Evolutionary conservation across 2,329 filamentous ascomycete species (phyloP), one percentile per base, ranked within the genome.

Genomic region (Paracorniculantispora psalliotae): DNA sequence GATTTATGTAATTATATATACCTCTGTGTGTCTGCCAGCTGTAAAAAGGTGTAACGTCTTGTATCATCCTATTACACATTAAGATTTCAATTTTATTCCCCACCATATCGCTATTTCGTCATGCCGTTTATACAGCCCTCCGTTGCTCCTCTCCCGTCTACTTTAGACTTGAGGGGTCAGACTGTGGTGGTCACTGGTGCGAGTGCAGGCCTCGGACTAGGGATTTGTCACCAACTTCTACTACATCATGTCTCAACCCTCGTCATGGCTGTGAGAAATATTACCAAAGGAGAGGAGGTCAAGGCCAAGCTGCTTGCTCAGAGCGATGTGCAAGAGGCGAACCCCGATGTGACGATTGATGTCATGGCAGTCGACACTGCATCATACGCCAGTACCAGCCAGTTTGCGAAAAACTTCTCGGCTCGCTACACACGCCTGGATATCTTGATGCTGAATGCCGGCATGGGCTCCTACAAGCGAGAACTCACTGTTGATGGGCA

Each of bases 151-250:
- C 33, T 37, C 17, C 33, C 33, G 10, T 37, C 33, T 37, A 37
- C 33, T 4, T 15, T 55, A 8, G 57, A 69, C 53, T 60, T 69
- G 21, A 33, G 43, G 25, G 66, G 66, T 33, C 63, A 72, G 47
- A 73, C 69, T 0, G 66, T 72, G 52, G 69, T 79, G 33, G 68
- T 79, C 48, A 78, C 76, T 0, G 78, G 77, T n/a, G 69, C 75
- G 46, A 79, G 76, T 58, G 67, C 67, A 4, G 77, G 78, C 1
- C 66, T 80, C 0, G 77, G 77, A 1, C 65, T 75, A 1, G 76
- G 77, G 61, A 68, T 75, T 0, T 69, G 71, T 13, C 67, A 67
- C 1, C 73, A 79, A 43, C 67, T 78, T 2, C 67, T 74, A 17
- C 53, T 48, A 0, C 68, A 75, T 2, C 70, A 72, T 1, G 61